Evolutionary conservation across 208 protist genomes (phyloP), one percentile per base, ranked within the genome.

Genomic region (Acanthamoeba royreba): DNA sequence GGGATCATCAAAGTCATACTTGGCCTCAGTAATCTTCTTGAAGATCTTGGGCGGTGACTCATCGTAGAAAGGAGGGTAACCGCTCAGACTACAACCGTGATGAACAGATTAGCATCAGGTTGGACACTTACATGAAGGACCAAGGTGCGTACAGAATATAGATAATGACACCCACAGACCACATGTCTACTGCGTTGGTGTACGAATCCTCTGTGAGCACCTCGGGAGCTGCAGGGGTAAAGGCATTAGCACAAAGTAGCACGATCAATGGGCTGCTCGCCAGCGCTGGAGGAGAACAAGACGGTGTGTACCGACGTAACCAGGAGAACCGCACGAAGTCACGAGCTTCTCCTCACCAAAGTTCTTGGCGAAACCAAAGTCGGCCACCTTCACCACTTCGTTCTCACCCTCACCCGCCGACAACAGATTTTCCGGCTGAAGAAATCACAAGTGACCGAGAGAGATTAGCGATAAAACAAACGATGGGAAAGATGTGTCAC

Each of bases 261-360:
- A 13, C 15, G 49, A 58, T 22, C 22, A 22, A 58, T 13, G 49
- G 22, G 49, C 15, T 22, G 49, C 15, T n/a, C 22, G 49, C 49
- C 49, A 55, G 13, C 13, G 19, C 13, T 55, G 63, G 9, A 90
- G 43, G 28, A 72, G 11, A 0, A 69, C 28, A 74, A 66, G 43
- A 17, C 25, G 86, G 31, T 79, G 61, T 31, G 31, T 92, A 95
- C 93, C 53, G 22, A 97, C 96, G 90, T 97, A 97, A 66, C 95
- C 94, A 35, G 96, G 96, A 2, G 96, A 96, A 31, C 96, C 96
- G 91, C 96, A 97, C 33, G 94, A 94, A 3, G 96, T 97, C 55
- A 95, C 92, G 35, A 93, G 61, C 0, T 45, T 94, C 38, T 91
- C 93, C 47, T 96, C 93, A 46, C 85, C 93, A 63, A 95, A 81